These are phyloP conservation scores for Lomentospora prolificans DNA, from an alignment of 2,329 filamentous ascomycete genomes.

Conservation along the genomic window DNA sequence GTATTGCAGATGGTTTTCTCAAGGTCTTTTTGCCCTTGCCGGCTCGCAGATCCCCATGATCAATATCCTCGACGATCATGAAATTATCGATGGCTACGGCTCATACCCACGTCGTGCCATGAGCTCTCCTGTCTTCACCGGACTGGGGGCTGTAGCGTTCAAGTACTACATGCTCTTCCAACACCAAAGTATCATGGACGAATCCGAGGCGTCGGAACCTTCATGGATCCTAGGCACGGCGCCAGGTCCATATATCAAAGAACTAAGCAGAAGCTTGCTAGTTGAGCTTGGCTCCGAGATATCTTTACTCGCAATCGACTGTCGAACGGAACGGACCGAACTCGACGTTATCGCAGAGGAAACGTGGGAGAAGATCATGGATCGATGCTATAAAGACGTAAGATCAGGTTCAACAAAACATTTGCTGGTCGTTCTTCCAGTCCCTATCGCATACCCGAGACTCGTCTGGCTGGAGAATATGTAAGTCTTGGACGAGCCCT, in stretches of 20 bases:
- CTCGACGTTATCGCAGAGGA: conserved; percentile 71
- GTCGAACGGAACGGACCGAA: conserved; percentile 79
- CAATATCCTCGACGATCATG: conserved; percentile 96
- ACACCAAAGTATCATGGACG: conserved; percentile 76
- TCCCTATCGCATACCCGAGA: conserved; percentile 74
- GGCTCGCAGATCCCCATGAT: conserved; percentile 95
- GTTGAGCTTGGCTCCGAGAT: conserved; percentile 72
- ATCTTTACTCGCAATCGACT: conserved; percentile 79
- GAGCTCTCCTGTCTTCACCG: conserved; percentile 79
- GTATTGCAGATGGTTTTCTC: conserved; percentile 93
- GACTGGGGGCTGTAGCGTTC: conserved; percentile 83
- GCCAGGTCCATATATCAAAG: conserved; percentile 82
- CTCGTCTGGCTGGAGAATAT: conserved; percentile 62
- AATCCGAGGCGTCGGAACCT: conserved; percentile 74
- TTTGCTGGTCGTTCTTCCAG: conserved; percentile 74
- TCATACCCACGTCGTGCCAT: conserved; percentile 91
- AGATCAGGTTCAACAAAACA: conserved; percentile 79
- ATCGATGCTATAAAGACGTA: conserved; percentile 74
- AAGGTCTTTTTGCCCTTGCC: conserved; percentile 86
- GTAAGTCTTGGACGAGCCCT: conserved; percentile 31
- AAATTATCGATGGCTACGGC: conserved; percentile 84
- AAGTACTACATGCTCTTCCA: conserved; percentile 99
- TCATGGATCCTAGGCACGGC: conserved; percentile 78
- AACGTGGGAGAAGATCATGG: conserved; percentile 80
- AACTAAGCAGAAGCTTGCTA: conserved; percentile 77